Percentiles rank a stretch among this genome's conserved stretches.
phyloP scores from a whole-genome alignment of 768 basidiomycete genomes.

The Psilocybe tampanensis region DNA sequence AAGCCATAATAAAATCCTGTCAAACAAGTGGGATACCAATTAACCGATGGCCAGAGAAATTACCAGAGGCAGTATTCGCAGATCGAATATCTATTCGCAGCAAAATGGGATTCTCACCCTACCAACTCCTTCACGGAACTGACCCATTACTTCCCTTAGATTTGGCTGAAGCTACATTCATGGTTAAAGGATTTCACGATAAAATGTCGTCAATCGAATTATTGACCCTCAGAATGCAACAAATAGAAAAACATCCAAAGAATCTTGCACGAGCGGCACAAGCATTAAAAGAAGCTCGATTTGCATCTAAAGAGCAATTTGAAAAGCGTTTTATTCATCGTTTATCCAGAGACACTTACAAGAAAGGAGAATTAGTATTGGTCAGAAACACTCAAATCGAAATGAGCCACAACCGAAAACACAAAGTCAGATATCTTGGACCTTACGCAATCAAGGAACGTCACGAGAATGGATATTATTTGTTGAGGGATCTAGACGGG shows the following conservation, averaged over 20 bases:
- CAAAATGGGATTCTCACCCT: no score
- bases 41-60: constrained; percentile 34
- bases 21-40: constrained; percentile 26
- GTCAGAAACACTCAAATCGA: neutral
- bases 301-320: no score
- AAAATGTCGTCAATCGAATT: neutral
- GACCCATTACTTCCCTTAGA: constrained; percentile 3
- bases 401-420: neutral
- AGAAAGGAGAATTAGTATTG: neutral
- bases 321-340: neutral
- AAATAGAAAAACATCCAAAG: neutral
- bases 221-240: neutral
- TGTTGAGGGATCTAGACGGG: neutral
- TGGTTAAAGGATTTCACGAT: no score
- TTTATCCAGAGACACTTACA: neutral
- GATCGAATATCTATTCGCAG: constrained; percentile 27
- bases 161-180: constrained; percentile 3
- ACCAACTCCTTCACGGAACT: no score
- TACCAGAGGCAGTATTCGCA: constrained; percentile 28
- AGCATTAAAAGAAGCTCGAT: neutral
- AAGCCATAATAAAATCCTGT: constrained; percentile 31
- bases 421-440: neutral
- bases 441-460: neutral
- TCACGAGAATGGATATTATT: neutral
- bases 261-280: neutral